Conservation (phyloP, 768 basidiomycete genomes). For the Cubamyces sp. region DNA sequence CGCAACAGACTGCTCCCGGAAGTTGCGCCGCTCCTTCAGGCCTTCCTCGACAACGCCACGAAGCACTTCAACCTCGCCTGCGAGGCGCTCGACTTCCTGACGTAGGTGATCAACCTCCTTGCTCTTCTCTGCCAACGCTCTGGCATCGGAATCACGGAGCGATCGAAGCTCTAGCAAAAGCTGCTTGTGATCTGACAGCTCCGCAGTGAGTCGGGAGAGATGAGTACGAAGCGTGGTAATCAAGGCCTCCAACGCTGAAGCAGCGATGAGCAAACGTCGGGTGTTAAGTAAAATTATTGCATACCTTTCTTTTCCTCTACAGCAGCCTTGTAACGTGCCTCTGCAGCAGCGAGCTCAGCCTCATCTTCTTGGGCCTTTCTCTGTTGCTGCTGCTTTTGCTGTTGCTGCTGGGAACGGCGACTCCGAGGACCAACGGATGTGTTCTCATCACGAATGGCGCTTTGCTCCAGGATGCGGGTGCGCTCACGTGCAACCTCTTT, state of each 20-base stretch:
- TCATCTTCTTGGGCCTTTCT: constrained; percentile 40
- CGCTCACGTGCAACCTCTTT: constrained; percentile 76
- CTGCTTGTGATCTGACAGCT: constrained; percentile 76
- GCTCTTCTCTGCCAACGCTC: constrained; percentile 59
- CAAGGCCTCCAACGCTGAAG: constrained; percentile 77
- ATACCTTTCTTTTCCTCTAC: constrained; percentile 90
- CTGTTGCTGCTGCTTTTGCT: constrained; percentile 22
- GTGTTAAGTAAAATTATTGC: constrained; percentile 10
- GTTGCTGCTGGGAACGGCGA: constrained; percentile 4
- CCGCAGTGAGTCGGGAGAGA: constrained; percentile 74
- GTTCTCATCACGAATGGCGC: constrained; percentile 38
- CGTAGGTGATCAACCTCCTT: constrained; percentile 69
- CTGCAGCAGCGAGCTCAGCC: constrained; percentile 37
- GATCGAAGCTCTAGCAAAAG: constrained; percentile 67
- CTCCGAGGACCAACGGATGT: constrained; percentile 34
- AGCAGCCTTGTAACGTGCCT: constrained; percentile 66
- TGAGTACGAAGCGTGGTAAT: constrained; percentile 75
- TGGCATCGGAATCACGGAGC: constrained; percentile 64
- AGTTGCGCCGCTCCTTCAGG: constrained; percentile 68
- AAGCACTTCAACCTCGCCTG: constrained; percentile 86
- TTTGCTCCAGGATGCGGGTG: constrained; percentile 52
- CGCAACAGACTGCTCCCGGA: constrained; percentile 45
- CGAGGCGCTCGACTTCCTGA: constrained; percentile 79
- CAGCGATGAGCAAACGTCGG: constrained; percentile 19
- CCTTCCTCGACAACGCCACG: constrained; percentile 87